Base-by-base conservation (phyloP, 345 rosid species). In the Camelina sativa region DNA sequence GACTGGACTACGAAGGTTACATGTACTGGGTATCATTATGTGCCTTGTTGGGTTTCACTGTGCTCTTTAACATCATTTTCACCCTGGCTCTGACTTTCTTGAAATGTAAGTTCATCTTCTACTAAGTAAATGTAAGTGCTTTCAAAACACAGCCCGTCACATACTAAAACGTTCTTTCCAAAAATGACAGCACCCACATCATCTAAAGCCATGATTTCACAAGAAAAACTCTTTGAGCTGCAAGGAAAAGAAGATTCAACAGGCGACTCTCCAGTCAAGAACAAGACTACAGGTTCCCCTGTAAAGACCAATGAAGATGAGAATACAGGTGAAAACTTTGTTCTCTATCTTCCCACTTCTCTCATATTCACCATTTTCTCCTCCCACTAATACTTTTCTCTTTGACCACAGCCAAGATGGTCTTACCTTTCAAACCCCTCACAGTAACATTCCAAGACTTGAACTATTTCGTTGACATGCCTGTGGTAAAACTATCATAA, bases 1-100 rank as follows among this genome's bases (percentile, higher is more conserved):
- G 81, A n/a, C 46, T 87, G 73, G 75, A 82, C 66, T 48, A 82
- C 1, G 61, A 86, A 6, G 62, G 84, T 6, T 30, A 83, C n/a
- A 87, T 91, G 95, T 91, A 87, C 58, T 91, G 97, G 97, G 60
- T 89, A 15, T 93, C 90, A 76, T 67, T 84, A 12, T 87, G 79
- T 13, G 91, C 86, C 28, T 47, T 79, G 76, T 19, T 78, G 46
- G 92, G 92, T 38, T 89, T 76, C 77, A 70, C 58, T 15, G 12
- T 89, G 23, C 7, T 91, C n/a, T 89, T 84, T 83, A 85, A 89
- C 81, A 7, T 80, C 11, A 46, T 58, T 35, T 87, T 22, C 69
- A 73, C 82, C 37, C 15, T 85, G 62, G 92, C 95, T 44, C 86
- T 87, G 11, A 69, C 87, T 41, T 84, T 41, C 77, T 82, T 91